Conservation (phyloP, 495 filamentous ascomycete genomes). For the Penicillium mononematosum region DNA sequence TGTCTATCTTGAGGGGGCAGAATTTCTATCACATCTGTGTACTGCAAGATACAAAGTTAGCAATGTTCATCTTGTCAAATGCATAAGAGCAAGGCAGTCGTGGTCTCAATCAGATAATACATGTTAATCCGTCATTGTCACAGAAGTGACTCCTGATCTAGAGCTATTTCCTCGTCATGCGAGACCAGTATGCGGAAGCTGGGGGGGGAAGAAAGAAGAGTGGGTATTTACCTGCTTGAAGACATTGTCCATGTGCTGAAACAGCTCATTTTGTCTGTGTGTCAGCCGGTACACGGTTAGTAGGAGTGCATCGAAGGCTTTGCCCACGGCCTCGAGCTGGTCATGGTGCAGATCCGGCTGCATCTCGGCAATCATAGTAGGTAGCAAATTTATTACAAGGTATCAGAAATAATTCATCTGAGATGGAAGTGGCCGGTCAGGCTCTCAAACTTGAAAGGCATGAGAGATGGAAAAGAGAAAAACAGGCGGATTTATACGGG, state of each 20-base stretch:
- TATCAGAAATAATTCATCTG: constrained; percentile 18
- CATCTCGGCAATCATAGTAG: constrained; percentile 32
- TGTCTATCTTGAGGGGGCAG: constrained; percentile 30
- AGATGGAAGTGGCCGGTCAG: constrained; percentile 14
- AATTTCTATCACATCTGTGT: constrained; percentile 24
- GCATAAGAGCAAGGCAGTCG: constrained; percentile 11
- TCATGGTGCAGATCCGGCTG: constrained; percentile 38
- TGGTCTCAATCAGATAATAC: constrained; percentile 52
- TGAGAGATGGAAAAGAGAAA: constrained; percentile 18
- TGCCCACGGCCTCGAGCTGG: constrained; percentile 42
- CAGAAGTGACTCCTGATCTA: constrained; percentile 56
- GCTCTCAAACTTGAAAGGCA: constrained; percentile 14
- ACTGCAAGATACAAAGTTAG: constrained; percentile 24
- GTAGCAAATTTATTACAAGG: constrained; percentile 29
- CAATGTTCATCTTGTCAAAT: constrained; percentile 15
- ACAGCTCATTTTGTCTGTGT: constrained; percentile 44
- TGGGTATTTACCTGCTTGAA: constrained; percentile 48
- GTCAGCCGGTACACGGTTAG: constrained; percentile 49
- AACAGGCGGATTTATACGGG: constrained; percentile 22
- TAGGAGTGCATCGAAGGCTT: constrained; percentile 50
- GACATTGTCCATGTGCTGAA: constrained; percentile 41
- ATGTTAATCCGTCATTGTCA: constrained; percentile 52
- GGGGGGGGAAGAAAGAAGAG: constrained; percentile 11
- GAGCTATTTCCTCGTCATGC: constrained; percentile 57
- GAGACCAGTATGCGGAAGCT: constrained; percentile 30